Evolutionary conservation across 2,329 filamentous ascomycete species (phyloP).

Genomic region (Aspergillus thermomutatus): DNA sequence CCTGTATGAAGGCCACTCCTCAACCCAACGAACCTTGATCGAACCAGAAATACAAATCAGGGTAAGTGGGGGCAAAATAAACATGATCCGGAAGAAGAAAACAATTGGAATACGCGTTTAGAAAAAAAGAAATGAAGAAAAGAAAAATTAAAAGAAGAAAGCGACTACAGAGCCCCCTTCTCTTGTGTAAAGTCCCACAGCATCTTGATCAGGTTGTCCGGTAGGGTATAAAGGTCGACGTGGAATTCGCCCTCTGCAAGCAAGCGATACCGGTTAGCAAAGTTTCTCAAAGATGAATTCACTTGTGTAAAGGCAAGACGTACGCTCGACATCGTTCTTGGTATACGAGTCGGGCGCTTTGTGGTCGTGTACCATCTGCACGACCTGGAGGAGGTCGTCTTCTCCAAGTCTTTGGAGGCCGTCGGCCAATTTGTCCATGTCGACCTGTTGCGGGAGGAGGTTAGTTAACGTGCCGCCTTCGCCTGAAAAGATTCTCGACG

Average conservation of each 20-base stretch:
- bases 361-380: slow-evolving; percentile 97
- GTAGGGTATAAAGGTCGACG: slow-evolving; percentile 96
- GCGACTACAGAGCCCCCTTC: slow-evolving; percentile 37
- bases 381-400: slow-evolving; percentile 89
- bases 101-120: background rate
- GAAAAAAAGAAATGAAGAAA: background rate
- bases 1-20: background rate
- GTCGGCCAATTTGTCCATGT: slow-evolving; percentile 96
- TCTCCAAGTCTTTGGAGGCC: slow-evolving; percentile 84
- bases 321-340: slow-evolving; percentile 94
- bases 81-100: background rate
- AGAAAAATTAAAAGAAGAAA: background rate
- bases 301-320: slow-evolving; percentile 38
- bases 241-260: slow-evolving; percentile 87
- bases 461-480: background rate
- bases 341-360: slow-evolving; percentile 93
- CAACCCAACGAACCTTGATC: background rate
- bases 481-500: background rate
- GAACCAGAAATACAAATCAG: background rate
- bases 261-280: slow-evolving; percentile 27
- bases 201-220: slow-evolving; percentile 83
- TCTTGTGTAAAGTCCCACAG: slow-evolving; percentile 80
- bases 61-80: background rate
- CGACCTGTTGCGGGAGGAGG: slow-evolving; percentile 48
- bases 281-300: background rate